phyloP scores from a whole-genome alignment of 805 yeast species.

The Schwanniomyces vanrijiae region DNA sequence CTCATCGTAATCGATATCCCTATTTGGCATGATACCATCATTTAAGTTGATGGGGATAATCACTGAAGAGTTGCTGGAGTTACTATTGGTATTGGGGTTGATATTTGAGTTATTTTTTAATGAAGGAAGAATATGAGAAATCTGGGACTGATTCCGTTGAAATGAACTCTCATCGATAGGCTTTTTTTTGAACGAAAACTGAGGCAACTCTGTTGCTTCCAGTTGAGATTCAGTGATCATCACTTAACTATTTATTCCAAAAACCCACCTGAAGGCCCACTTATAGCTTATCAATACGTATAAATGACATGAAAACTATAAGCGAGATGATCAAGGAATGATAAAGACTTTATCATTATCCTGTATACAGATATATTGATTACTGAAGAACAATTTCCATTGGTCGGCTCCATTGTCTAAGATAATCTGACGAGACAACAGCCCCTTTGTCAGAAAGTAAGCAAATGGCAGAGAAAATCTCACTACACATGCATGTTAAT shows the following conservation, averaged over 20 bases:
- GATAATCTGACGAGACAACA: not conserved
- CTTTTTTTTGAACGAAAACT: conserved; percentile 32
- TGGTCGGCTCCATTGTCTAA: not conserved
- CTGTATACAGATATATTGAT: not conserved
- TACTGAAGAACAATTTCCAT: not conserved
- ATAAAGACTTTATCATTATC: not conserved
- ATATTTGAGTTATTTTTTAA: not conserved
- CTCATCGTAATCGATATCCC: conserved; percentile 46
- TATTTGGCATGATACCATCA: conserved; percentile 3
- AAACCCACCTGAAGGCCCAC: not conserved
- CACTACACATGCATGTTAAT: not conserved
- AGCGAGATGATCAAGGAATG: not conserved
- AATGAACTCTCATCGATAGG: conserved; percentile 19
- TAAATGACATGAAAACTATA: not conserved
- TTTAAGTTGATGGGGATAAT: not conserved
- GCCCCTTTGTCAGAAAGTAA: not conserved
- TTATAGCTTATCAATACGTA: not conserved
- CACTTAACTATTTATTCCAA: not conserved
- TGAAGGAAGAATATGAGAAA: conserved; percentile 25
- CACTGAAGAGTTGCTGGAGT: not conserved
- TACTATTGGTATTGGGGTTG: not conserved
- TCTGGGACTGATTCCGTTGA: conserved; percentile 19
- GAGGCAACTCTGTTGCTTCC: conserved; percentile 12
- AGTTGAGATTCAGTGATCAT: conserved; percentile 4
- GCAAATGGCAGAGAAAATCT: not conserved